These are phyloP conservation scores for Plasmodium ovale DNA, from an alignment of 169 alveolate genomes.

Conservation along the genomic window DNA sequence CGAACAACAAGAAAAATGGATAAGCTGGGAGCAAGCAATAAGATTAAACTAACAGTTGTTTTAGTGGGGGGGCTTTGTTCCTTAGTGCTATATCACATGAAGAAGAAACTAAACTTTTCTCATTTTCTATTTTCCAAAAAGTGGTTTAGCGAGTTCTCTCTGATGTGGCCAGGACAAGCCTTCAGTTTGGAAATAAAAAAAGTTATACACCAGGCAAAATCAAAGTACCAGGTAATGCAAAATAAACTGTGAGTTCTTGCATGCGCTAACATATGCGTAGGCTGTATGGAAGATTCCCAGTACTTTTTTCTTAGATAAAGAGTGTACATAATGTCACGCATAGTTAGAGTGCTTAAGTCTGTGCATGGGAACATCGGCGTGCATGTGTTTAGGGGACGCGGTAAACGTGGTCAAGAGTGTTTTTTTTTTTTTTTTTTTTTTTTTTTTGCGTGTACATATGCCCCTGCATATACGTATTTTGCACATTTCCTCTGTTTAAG, in stretches of 20 bases:
- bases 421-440: too few relatives aligned
- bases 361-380: too few relatives aligned
- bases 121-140: constrained; percentile 39
- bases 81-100: constrained; percentile 45
- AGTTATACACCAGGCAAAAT: constrained; percentile 76
- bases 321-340: too few relatives aligned
- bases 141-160: constrained; percentile 71
- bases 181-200: constrained; percentile 75
- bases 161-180: constrained; percentile 76
- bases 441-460: too few relatives aligned
- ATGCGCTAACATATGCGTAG: not conserved
- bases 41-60: constrained; percentile 13
- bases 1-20: constrained; percentile 38
- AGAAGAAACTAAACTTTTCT: constrained; percentile 8
- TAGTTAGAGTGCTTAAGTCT: too few relatives aligned
- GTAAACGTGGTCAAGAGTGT: too few relatives aligned
- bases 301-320: too few relatives aligned
- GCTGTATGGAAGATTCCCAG: too few relatives aligned
- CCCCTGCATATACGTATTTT: too few relatives aligned
- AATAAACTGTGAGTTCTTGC: not conserved
- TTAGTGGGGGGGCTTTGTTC: constrained; percentile 62
- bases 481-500: too few relatives aligned
- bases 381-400: too few relatives aligned
- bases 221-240: constrained; percentile 78
- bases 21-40: constrained; percentile 16